Percentiles rank a stretch among this genome's conserved stretches.
phyloP scores from a whole-genome alignment of 108 stramenopile genomes.

The Skeletonema grethae region DNA sequence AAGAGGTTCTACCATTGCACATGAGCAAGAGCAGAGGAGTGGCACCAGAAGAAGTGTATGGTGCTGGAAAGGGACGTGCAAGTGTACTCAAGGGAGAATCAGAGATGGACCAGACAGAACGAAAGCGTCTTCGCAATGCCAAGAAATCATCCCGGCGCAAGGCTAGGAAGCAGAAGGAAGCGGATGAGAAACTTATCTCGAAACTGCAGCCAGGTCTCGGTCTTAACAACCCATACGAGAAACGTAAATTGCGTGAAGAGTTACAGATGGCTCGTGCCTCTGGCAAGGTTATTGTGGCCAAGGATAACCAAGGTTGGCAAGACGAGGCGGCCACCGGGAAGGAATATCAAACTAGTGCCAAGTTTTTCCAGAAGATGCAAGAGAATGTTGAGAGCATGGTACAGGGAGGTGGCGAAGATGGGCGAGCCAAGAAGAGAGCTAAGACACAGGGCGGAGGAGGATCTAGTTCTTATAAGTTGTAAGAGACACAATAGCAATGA shows the following conservation, averaged over 20 bases:
- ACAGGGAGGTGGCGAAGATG: conserved; percentile 28
- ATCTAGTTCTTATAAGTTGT: neutral
- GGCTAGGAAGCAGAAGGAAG: conserved; percentile 81
- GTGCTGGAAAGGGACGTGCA: conserved; percentile 83
- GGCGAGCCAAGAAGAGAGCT: conserved; percentile 34
- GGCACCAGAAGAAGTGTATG: conserved; percentile 96
- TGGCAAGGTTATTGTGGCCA: conserved; percentile 72
- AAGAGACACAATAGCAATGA: neutral
- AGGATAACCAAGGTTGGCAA: conserved; percentile 54
- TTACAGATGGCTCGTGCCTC: conserved; percentile 80
- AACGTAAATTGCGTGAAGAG: conserved; percentile 87
- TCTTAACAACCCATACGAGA: conserved; percentile 94
- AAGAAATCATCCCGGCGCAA: conserved; percentile 94
- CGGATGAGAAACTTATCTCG: conserved; percentile 89
- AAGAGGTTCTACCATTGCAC: conserved; percentile 94
- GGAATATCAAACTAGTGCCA: conserved; percentile 85
- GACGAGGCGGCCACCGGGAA: conserved; percentile 56
- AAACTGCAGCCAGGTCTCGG: conserved; percentile 92
- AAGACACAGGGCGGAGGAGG: neutral
- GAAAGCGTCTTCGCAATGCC: conserved; percentile 81
- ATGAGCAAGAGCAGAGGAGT: conserved; percentile 87
- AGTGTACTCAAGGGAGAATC: conserved; percentile 85
- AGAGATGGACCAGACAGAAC: conserved; percentile 88
- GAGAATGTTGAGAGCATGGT: conserved; percentile 72
- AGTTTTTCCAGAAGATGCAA: conserved; percentile 92